Percentiles rank a stretch among this genome's conserved stretches.
These are phyloP conservation scores for Aspergillus sergii DNA, from an alignment of 2,329 filamentous ascomycete genomes.

Conservation along the genomic window DNA sequence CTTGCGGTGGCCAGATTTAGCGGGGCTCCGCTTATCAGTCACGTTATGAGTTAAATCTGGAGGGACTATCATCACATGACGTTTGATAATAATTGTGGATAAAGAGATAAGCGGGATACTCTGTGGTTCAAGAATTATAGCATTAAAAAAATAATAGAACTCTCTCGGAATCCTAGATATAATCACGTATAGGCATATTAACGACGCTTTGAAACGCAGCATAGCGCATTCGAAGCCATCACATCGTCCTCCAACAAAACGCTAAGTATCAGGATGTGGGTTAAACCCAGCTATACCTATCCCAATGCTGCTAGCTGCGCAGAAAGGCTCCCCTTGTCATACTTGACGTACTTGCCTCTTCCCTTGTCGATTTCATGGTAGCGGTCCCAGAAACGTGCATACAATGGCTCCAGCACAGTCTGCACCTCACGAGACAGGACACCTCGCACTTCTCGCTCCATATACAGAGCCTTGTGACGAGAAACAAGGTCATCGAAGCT, in stretches of 20 bases:
- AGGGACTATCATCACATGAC: conserved; percentile 29
- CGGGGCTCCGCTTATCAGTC: conserved; percentile 41
- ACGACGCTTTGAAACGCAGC: neutral
- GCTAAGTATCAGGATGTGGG: neutral
- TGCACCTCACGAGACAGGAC: conserved; percentile 83
- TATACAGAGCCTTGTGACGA: conserved; percentile 78
- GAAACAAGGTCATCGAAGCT: conserved; percentile 86
- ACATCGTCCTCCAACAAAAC: neutral
- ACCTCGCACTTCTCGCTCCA: conserved; percentile 87
- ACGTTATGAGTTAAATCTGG: conserved; percentile 32
- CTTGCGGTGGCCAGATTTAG: conserved; percentile 23
- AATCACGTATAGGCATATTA: neutral
- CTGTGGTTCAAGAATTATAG: neutral
- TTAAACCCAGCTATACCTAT: conserved; percentile 10
- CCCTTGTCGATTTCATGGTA: conserved; percentile 98
- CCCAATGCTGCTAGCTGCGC: conserved; percentile 56
- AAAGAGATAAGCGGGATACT: neutral
- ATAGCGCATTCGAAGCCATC: neutral
- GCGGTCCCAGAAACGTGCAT: conserved; percentile 92
- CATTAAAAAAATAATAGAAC: conserved; percentile 4
- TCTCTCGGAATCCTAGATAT: neutral
- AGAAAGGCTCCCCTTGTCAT: conserved; percentile 82
- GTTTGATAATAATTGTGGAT: neutral
- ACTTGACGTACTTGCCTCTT: conserved; percentile 97
- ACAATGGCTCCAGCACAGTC: conserved; percentile 89